phyloP scores from a whole-genome alignment of 768 basidiomycete genomes.

The Termitomyces sp. region DNA sequence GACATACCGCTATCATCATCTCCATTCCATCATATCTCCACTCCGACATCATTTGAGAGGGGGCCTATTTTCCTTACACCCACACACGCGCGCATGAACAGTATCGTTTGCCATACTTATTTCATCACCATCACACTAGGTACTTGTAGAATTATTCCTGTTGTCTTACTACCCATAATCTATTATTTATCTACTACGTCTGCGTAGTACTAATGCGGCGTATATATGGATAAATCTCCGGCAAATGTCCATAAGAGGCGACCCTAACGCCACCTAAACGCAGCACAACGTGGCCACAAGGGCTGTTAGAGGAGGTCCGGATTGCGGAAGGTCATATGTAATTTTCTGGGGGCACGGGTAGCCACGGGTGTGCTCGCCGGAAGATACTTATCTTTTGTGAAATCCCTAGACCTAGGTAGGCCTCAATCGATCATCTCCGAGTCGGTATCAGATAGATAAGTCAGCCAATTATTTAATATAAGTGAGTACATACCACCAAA shows the following conservation, averaged over 20 bases:
- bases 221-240: not conserved
- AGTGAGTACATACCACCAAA: not conserved
- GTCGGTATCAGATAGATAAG: not conserved
- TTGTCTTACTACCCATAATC: conserved; percentile 13
- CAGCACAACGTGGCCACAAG: not conserved
- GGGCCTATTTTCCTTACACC: not conserved
- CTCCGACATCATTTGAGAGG: conserved; percentile 1
- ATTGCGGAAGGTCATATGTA: not conserved
- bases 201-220: not conserved
- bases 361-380: conserved; percentile 8
- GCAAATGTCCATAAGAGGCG: not conserved
- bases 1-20: not conserved
- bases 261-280: conserved; percentile 2
- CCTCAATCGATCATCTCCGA: not conserved
- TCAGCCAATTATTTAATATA: not conserved
- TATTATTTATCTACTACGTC: not conserved
- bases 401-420: too few species aligned
- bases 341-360: not conserved
- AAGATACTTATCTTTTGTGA: not conserved
- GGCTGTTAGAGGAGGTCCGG: not conserved
- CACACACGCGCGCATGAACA: not conserved
- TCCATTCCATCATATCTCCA: conserved; percentile 1
- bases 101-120: conserved; percentile 6
- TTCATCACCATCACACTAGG: not conserved
- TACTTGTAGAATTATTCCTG: conserved; percentile 14